Base-by-base conservation (phyloP, 1,284 basidiomycete species). In the Taiwanofungus camphoratus region DNA sequence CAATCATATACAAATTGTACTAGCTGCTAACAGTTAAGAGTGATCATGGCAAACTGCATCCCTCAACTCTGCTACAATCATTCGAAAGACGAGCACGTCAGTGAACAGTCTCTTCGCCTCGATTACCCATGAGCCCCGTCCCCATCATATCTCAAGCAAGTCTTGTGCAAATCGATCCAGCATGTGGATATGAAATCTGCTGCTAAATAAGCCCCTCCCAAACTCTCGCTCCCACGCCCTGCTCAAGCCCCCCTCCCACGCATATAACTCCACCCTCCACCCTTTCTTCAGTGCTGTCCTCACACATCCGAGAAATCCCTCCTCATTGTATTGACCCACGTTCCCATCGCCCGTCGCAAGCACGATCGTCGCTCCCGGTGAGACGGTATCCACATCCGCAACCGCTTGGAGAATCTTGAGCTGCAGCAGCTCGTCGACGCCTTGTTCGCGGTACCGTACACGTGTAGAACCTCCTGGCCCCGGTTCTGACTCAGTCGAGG, bases 291-390 rank as follows among this genome's bases (percentile, higher is more conserved):
- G 64, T 8, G 92, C 91, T 9, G 82, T 80, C 42, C 86, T 70
- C 11, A 92, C 87, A 40, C 85, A 84, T 1, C 90, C 88, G 21
- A 90, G 62, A 64, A 93, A 94, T 3, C 90, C 90, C 54, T 91
- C 85, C 48, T 88, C 85, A 60, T 82, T 92, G 59, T 92, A 93
- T 59, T 93, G 84, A 2, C 87, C 87, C 9, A 84, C 82, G 56
- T 89, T 88, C 16, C 89, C 90, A 60, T 94, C 91, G 3, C 91
- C 91, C 0, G 92, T 93, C 1, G 88, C 91, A 26, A 94, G 76
- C 29, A 93, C 82, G 52, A 93, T 87, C 16, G 88, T 91, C 4
- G 81, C 76, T 2, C 77, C 76, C 8, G 68, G 57, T 3, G 77
- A 77, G 1, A 76, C 78, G 2, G 69, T 68, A 55, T 88, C 79